These are phyloP conservation scores for Penicillium paxilli DNA, from an alignment of 495 filamentous ascomycete genomes.

Conservation along the genomic window DNA sequence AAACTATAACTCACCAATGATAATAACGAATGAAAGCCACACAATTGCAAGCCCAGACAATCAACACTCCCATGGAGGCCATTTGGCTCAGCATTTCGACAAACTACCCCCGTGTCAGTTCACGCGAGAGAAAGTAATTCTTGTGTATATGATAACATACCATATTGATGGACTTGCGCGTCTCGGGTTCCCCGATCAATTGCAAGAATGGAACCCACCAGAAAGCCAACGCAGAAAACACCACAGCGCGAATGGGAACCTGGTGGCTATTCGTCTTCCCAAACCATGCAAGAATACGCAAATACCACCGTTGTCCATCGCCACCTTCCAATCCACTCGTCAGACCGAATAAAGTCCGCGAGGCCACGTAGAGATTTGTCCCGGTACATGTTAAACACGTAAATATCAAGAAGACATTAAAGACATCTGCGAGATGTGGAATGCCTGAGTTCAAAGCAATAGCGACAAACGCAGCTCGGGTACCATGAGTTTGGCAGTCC, in stretches of 20 bases:
- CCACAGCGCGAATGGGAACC: conserved; percentile 38
- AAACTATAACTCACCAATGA: conserved; percentile 23
- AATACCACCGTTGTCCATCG: conserved; percentile 5
- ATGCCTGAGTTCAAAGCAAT: conserved; percentile 27
- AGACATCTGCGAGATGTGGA: conserved; percentile 27
- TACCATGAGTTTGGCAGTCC: conserved; percentile 1
- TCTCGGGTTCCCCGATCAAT: not conserved
- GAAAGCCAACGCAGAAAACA: conserved; percentile 37
- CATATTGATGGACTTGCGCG: not conserved
- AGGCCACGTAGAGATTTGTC: conserved; percentile 48
- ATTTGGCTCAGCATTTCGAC: conserved; percentile 37
- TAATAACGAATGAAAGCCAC: conserved; percentile 46
- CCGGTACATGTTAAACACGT: conserved; percentile 42
- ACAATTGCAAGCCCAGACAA: conserved; percentile 47
- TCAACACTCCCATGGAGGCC: conserved; percentile 36
- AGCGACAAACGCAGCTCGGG: conserved; percentile 37
- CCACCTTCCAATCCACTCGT: conserved; percentile 30
- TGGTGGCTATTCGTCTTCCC: conserved; percentile 32
- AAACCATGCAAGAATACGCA: conserved; percentile 28
- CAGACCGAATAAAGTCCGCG: conserved; percentile 45
- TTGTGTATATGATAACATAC: not conserved
- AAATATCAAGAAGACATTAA: conserved; percentile 43
- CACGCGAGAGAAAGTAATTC: no score
- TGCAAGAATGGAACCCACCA: conserved; percentile 47
- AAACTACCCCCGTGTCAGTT: conserved; percentile 19